These are phyloP conservation scores for Corylus heterophylla DNA, from an alignment of 306 rosid genomes.

Conservation along the genomic window DNA sequence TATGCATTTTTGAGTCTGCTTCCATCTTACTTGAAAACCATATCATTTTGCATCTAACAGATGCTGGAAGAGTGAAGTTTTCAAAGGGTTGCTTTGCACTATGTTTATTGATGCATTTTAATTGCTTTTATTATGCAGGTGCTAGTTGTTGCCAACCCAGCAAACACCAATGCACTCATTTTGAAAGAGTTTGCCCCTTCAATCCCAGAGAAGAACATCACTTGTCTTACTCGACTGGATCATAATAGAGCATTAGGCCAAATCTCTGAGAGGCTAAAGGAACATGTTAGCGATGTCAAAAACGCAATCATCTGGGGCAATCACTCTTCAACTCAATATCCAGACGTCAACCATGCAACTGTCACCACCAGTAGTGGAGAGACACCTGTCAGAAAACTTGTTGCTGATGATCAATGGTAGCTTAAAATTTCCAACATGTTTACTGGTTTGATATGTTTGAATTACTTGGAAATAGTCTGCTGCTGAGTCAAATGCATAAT, in stretches of 20 bases:
- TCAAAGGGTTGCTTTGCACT: background rate
- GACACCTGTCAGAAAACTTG: constrained; percentile 55
- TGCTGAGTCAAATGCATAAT: background rate
- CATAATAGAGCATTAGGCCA: constrained; percentile 92
- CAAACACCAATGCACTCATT: constrained; percentile 87
- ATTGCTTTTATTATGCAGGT: constrained; percentile 48
- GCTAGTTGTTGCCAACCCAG: constrained; percentile 92
- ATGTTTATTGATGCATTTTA: constrained; percentile 8
- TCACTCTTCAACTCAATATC: constrained; percentile 94
- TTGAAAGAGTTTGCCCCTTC: constrained; percentile 86
- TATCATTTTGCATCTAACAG: background rate
- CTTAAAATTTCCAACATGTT: constrained; percentile 6
- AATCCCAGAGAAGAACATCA: constrained; percentile 75
- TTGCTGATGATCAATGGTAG: constrained; percentile 67
- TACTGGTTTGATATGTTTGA: background rate
- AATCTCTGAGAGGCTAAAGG: constrained; percentile 73
- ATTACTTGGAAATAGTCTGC: background rate
- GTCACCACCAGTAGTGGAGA: constrained; percentile 32
- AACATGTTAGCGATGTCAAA: constrained; percentile 68
- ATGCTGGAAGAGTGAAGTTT: background rate
- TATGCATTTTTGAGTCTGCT: background rate
- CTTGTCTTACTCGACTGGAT: constrained; percentile 87
- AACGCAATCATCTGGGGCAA: constrained; percentile 92
- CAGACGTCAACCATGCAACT: constrained; percentile 84
- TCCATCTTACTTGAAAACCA: background rate